phyloP scores from a whole-genome alignment of 129 eudicot genomes.

The Apium graveolens region DNA sequence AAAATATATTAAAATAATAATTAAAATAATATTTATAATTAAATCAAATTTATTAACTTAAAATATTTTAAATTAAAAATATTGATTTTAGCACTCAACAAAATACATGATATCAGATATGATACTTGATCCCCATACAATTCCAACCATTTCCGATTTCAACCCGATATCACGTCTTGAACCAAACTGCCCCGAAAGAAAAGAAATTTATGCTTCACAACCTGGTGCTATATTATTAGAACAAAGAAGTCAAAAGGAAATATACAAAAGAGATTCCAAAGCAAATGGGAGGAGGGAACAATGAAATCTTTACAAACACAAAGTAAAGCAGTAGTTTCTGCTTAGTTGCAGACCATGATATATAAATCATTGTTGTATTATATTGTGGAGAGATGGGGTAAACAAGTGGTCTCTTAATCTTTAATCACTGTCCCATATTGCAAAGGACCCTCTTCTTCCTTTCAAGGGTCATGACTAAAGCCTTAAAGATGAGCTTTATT shows the following conservation, averaged over 20 bases:
- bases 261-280: slow-evolving; percentile 1
- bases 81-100: too few relatives aligned
- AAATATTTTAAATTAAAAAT: too few relatives aligned
- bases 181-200: too few relatives aligned
- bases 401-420: neutral
- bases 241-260: neutral
- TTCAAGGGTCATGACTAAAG: neutral
- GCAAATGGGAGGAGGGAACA: neutral
- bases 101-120: too few relatives aligned
- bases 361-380: neutral
- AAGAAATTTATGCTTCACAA: neutral
- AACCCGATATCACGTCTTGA: too few relatives aligned
- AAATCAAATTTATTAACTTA: too few relatives aligned
- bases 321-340: neutral
- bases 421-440: neutral
- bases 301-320: neutral
- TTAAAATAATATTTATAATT: too few relatives aligned
- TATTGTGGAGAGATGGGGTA: neutral
- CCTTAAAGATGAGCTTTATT: slow-evolving; percentile 7
- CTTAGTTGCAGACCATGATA: neutral
- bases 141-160: too few relatives aligned
- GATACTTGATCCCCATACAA: too few relatives aligned
- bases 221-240: neutral
- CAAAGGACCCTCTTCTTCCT: neutral
- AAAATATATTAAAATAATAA: too few relatives aligned